These are phyloP conservation scores for Lindgomyces ingoldianus DNA, from an alignment of 495 filamentous ascomycete species.

Conservation along the genomic window DNA sequence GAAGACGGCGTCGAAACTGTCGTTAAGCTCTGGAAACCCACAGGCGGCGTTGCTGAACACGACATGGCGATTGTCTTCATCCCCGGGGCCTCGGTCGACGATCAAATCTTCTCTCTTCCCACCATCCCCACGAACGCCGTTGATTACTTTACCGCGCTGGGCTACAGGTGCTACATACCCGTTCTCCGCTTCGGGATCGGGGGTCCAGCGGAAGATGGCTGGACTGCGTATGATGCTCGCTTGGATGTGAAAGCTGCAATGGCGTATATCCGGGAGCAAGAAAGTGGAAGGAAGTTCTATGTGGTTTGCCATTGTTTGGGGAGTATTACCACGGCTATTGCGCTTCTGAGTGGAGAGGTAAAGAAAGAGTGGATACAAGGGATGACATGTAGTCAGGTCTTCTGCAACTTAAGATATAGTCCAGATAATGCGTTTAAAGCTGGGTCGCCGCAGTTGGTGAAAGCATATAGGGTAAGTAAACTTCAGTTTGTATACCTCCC, in stretches of 20 bases:
- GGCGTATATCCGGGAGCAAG: constrained; percentile 52
- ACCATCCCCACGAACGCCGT: constrained; percentile 66
- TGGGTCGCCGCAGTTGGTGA: constrained; percentile 52
- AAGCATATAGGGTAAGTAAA: constrained; percentile 45
- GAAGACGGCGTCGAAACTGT: constrained; percentile 56
- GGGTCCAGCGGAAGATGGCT: constrained; percentile 53
- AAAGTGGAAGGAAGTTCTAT: constrained; percentile 51
- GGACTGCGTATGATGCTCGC: constrained; percentile 63
- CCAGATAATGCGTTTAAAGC: constrained; percentile 60
- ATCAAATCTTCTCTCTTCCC: constrained; percentile 65
- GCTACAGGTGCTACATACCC: constrained; percentile 59
- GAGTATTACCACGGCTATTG: constrained; percentile 58
- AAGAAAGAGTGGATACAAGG: constrained; percentile 59
- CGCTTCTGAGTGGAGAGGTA: constrained; percentile 66
- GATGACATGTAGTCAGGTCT: constrained; percentile 64
- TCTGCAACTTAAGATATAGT: constrained; percentile 64
- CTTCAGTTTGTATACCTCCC: too few species aligned
- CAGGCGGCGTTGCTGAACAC: constrained; percentile 6
- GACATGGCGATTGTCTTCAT: constrained; percentile 50
- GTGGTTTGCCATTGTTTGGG: constrained; percentile 69
- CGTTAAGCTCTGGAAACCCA: constrained; percentile 59
- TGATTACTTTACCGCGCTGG: constrained; percentile 62
- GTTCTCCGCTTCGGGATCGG: constrained; percentile 64
- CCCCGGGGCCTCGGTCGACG: constrained; percentile 63
- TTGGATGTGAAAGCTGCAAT: constrained; percentile 63